A percentile compares a stretch with the other conserved stretches of the same genome.
Evolutionary conservation across 2,329 filamentous ascomycete genomes (phyloP).

Genomic region (Colletotrichum cereale): DNA sequence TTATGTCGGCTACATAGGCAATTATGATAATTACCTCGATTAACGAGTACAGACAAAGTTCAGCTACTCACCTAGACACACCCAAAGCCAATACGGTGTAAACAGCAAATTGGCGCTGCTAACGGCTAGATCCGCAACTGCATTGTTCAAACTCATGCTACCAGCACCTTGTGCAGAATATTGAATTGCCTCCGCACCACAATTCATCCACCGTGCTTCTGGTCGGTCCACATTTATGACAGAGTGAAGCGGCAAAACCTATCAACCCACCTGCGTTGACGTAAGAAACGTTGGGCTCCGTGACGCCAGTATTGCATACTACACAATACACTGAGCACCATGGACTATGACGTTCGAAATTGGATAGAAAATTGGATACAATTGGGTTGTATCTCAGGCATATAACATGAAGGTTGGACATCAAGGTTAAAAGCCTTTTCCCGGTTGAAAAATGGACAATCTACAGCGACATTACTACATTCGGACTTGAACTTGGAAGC

Average conservation of each 20-base stretch:
- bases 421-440: background rate
- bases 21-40: background rate
- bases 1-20: background rate
- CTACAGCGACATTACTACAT: background rate
- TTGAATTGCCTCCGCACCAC: background rate
- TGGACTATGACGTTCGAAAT: background rate
- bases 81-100: background rate
- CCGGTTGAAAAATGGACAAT: background rate
- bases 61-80: background rate
- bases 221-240: conserved; percentile 33
- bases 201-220: background rate
- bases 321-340: background rate
- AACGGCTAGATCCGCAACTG: background rate
- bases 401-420: conserved; percentile 1
- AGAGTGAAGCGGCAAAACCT: background rate
- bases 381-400: background rate
- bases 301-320: conserved; percentile 2
- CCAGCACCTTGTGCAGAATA: background rate
- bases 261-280: conserved; percentile 11
- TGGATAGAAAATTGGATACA: background rate
- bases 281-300: conserved; percentile 19
- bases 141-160: background rate
- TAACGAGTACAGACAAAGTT: background rate
- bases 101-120: background rate
- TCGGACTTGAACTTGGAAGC: too few species aligned